Percentiles rank a stretch among this genome's conserved stretches.
phyloP scores from a whole-genome alignment of 2,329 filamentous ascomycete species.

The Aspergillus sp. region DNA sequence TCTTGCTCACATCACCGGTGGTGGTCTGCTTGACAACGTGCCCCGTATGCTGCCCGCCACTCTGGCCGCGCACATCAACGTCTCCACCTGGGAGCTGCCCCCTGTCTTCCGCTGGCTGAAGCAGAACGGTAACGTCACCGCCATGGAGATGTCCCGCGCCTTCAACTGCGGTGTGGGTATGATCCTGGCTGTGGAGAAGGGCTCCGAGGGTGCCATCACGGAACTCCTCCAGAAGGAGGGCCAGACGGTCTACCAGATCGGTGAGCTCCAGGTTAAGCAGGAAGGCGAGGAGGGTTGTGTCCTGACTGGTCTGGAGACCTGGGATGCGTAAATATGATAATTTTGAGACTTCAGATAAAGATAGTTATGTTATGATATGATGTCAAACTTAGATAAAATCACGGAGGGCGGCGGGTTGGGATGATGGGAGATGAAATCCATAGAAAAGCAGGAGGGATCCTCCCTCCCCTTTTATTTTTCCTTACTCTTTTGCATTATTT shows the following conservation, averaged over 20 bases:
- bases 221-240: conserved; percentile 64
- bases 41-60: conserved; percentile 83
- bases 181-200: conserved; percentile 76
- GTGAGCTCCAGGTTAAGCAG: conserved; percentile 64
- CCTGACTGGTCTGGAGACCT: conserved; percentile 60
- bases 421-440: background rate
- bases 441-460: background rate
- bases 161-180: conserved; percentile 97
- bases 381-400: too few species aligned
- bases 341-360: conserved; percentile 1
- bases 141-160: conserved; percentile 81
- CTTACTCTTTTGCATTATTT: background rate
- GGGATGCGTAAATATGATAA: conserved; percentile 32
- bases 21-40: conserved; percentile 89
- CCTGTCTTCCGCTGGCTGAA: conserved; percentile 87
- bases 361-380: background rate
- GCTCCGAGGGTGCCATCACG: conserved; percentile 62
- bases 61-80: conserved; percentile 79
- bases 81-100: conserved; percentile 71
- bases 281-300: conserved; percentile 61
- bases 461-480: background rate
- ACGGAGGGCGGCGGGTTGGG: too few species aligned
- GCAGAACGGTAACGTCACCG: conserved; percentile 65
- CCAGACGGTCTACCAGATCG: conserved; percentile 77
- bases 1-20: conserved; percentile 94